Evolutionary conservation across 73 alveolate species (phyloP).

Genomic region (Paramecium primaurelia): DNA sequence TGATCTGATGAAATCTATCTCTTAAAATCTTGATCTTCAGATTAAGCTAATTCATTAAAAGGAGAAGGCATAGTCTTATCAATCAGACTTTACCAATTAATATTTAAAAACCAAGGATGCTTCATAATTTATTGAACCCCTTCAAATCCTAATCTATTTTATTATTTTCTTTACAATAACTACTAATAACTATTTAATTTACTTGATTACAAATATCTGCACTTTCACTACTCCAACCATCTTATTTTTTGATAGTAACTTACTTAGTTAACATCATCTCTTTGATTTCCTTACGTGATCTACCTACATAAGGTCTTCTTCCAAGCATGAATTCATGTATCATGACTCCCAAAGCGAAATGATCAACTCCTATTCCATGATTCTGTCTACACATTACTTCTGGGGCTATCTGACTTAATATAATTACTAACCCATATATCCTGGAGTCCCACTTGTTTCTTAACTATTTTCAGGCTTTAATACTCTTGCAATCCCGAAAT

Average conservation of each 20-base stretch:
- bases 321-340: constrained; percentile 75
- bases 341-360: constrained; percentile 87
- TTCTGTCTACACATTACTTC: constrained; percentile 86
- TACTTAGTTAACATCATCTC: constrained; percentile 74
- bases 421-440: constrained; percentile 48
- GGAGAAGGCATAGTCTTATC: constrained; percentile 75
- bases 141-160: constrained; percentile 83
- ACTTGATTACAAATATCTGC: constrained; percentile 74
- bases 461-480: constrained; percentile 59
- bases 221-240: constrained; percentile 88
- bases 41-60: constrained; percentile 61
- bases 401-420: constrained; percentile 67
- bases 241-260: constrained; percentile 74
- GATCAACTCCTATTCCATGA: constrained; percentile 83
- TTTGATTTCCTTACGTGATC: constrained; percentile 82
- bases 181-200: background rate
- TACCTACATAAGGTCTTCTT: constrained; percentile 91
- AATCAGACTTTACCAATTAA: constrained; percentile 80
- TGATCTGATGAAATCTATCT: constrained; percentile 44
- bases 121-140: constrained; percentile 84
- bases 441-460: constrained; percentile 73
- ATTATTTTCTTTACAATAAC: constrained; percentile 77
- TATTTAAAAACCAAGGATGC: constrained; percentile 91
- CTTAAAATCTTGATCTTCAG: constrained; percentile 4
- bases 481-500: constrained; percentile 65